Conservation (phyloP, 1,284 basidiomycete species). For the Prillingera fragicola region DNA sequence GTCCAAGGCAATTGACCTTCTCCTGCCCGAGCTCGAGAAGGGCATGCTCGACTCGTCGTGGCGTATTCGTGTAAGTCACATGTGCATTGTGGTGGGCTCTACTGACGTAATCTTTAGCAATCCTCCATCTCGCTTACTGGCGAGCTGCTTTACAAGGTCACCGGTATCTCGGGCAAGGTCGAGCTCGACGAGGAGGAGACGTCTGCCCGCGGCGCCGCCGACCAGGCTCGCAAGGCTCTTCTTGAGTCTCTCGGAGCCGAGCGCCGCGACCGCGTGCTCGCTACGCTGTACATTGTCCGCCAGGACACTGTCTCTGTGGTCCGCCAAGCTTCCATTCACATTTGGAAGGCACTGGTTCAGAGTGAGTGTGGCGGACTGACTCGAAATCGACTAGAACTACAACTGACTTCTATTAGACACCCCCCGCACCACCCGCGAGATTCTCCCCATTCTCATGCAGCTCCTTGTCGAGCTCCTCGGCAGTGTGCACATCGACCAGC, state of each 20-base stretch:
- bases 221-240: constrained; percentile 76
- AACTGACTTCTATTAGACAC: constrained; percentile 27
- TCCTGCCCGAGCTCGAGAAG: constrained; percentile 88
- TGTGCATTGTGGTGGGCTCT: neutral
- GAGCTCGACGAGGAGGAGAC: constrained; percentile 76
- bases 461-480: constrained; percentile 72
- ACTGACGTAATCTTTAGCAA: constrained; percentile 58
- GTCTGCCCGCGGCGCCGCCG: constrained; percentile 60
- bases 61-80: constrained; percentile 75
- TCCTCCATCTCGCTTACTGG: constrained; percentile 93
- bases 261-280: constrained; percentile 81
- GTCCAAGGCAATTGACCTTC: constrained; percentile 81
- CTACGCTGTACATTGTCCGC: constrained; percentile 85
- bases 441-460: constrained; percentile 77
- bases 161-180: constrained; percentile 89
- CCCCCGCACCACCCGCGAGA: constrained; percentile 71
- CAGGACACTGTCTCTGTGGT: constrained; percentile 90
- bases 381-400: no score
- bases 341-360: constrained; percentile 96
- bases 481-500: constrained; percentile 73
- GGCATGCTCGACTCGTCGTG: constrained; percentile 93
- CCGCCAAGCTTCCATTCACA: constrained; percentile 85
- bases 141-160: constrained; percentile 95
- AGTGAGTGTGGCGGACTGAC: constrained; percentile 49
- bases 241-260: constrained; percentile 83